Conservation (phyloP, 192 early-diverging fungal species). For the Podila epigama region DNA sequence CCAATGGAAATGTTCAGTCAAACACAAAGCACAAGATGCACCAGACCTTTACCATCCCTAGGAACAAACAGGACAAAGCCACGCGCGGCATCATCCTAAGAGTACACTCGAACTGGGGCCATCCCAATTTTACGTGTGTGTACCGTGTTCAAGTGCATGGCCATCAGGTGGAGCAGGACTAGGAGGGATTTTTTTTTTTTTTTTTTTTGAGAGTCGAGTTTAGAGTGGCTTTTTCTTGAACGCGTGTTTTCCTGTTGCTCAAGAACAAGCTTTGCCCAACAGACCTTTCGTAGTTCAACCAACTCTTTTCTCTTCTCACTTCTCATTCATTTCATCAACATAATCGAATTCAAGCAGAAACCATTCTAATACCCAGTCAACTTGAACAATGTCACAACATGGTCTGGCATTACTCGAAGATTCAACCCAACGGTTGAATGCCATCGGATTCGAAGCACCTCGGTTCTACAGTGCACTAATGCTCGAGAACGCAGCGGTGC, state of each 20-base stretch:
- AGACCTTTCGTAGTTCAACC: too few species aligned
- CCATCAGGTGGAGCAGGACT: neutral
- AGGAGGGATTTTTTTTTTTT: neutral
- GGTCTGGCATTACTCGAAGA: conserved; percentile 24
- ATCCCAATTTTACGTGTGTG: conserved; percentile 71
- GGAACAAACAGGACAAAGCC: conserved; percentile 47
- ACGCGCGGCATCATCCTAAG: conserved; percentile 59
- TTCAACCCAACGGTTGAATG: conserved; percentile 20
- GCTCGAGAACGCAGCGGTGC: conserved; percentile 37
- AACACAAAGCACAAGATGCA: neutral
- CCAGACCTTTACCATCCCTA: conserved; percentile 26
- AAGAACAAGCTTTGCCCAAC: too few species aligned
- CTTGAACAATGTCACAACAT: neutral
- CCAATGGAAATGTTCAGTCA: too few species aligned
- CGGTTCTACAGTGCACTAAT: conserved; percentile 34
- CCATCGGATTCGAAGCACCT: conserved; percentile 24
- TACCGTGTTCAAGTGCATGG: conserved; percentile 80
- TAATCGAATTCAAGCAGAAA: too few species aligned
- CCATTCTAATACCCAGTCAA: neutral
- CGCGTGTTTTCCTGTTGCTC: too few species aligned
- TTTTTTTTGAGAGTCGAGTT: too few species aligned
- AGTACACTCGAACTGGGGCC: conserved; percentile 74
- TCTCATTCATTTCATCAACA: too few species aligned
- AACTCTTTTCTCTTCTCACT: too few species aligned
- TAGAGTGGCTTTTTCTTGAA: too few species aligned